Evolutionary conservation across 2,329 filamentous ascomycete genomes (phyloP).

Genomic region (Aspergillus sp.): DNA sequence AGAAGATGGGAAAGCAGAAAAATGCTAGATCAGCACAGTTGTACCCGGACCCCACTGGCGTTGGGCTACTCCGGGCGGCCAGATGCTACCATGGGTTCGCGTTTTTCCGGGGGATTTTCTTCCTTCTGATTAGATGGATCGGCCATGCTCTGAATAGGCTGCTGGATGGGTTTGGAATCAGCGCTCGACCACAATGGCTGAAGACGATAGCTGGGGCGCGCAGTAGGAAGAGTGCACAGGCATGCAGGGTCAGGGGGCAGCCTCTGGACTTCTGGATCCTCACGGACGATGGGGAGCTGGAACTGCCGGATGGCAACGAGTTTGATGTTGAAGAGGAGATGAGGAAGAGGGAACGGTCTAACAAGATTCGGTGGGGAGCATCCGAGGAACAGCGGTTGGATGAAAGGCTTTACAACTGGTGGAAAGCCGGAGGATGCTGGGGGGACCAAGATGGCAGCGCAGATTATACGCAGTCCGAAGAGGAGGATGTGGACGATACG

Average conservation of each 20-base stretch:
- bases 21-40: constrained; percentile 27
- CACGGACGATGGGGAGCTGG: constrained; percentile 44
- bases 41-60: constrained; percentile 46
- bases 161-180: constrained; percentile 52
- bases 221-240: constrained; percentile 10
- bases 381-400: constrained; percentile 60
- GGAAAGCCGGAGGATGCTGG: constrained; percentile 75
- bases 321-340: constrained; percentile 77
- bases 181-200: constrained; percentile 56
- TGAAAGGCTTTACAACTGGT: constrained; percentile 70
- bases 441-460: constrained; percentile 72
- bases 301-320: constrained; percentile 51
- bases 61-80: constrained; percentile 69
- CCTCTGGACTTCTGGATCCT: constrained; percentile 46
- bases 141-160: constrained; percentile 47
- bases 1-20: constrained; percentile 33
- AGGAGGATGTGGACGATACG: constrained; percentile 55
- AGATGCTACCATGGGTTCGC: constrained; percentile 65
- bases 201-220: constrained; percentile 24
- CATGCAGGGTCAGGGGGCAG: constrained; percentile 10
- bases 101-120: constrained; percentile 66
- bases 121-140: constrained; percentile 51
- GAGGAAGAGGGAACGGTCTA: constrained; percentile 49
- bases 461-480: constrained; percentile 54
- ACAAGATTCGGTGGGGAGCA: constrained; percentile 31